Evolutionary conservation across 2,329 filamentous ascomycete genomes (phyloP).

Genomic region (Fusarium miscanthi): DNA sequence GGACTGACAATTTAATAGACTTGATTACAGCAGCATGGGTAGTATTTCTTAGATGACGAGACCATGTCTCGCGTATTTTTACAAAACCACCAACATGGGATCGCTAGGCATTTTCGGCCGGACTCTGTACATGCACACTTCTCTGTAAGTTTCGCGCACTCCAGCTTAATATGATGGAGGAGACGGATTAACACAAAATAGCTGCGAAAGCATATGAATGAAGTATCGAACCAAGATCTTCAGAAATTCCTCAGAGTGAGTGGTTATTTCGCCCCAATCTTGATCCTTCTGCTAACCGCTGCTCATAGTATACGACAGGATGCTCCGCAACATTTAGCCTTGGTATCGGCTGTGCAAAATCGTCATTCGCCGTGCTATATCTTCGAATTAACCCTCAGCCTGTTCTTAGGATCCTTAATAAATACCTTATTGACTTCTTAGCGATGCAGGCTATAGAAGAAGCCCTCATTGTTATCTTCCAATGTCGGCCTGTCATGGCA

Average conservation of each 20-base stretch:
- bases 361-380: constrained; percentile 49
- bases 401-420: constrained; percentile 44
- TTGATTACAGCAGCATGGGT: constrained; percentile 27
- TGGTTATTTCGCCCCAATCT: neutral
- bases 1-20: constrained; percentile 9
- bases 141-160: neutral
- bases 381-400: constrained; percentile 46
- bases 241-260: constrained; percentile 22
- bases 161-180: neutral
- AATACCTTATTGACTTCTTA: constrained; percentile 44
- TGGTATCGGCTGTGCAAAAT: constrained; percentile 46
- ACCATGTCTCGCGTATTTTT: neutral
- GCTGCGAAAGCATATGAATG: constrained; percentile 1
- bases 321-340: constrained; percentile 47
- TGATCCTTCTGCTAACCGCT: neutral
- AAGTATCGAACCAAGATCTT: constrained; percentile 6
- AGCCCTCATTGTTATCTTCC: constrained; percentile 44
- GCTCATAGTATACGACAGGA: constrained; percentile 31
- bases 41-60: neutral
- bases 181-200: neutral
- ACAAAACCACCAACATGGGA: neutral
- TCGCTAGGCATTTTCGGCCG: constrained; percentile 13
- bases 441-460: constrained; percentile 48
- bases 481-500: constrained; percentile 44
- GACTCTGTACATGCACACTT: constrained; percentile 13